Evolutionary conservation across 331 rosid species (phyloP), one percentile per base, ranked within the genome.

Genomic region (Rhamnella rubrinervis): DNA sequence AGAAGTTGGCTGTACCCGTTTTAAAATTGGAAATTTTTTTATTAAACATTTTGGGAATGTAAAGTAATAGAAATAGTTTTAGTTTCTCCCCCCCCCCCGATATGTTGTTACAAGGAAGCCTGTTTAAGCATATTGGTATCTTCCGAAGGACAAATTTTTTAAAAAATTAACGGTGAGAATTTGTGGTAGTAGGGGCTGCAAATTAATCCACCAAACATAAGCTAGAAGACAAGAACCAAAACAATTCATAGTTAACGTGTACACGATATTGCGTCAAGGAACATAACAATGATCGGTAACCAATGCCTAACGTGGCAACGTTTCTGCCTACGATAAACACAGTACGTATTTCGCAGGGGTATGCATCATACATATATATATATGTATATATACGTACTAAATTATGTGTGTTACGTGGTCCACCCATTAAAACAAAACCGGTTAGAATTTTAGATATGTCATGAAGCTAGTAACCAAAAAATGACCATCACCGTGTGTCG

Each of bases 101-200:
- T n/a, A 41, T 13, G 11, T 26, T 10, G 49, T 41, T 8, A 61
- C 16, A 39, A 61, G 6, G 50, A 31, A 13, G 4, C 44, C 12
- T 10, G n/a, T 6, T 14, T 31, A 16, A 20, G 17, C 10, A 2
- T 21, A 13, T 31, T 17, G 9, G 38, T 59, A 15, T 6, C n/a
- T 4, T 59, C 53, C 41, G 55, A 41, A n/a, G 8, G n/a, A 9
- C 52, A 44, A 2, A 7, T 11, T 3, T 31, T 31, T 31, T 7
- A 40, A 7, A 40, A 40, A 40, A 40, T 31, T 20, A 63, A 44
- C 12, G 16, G 67, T 63, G 19, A 41, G 13, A 44, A 9, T 63
- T 44, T 37, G 8, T n/a, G 55, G 67, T 41, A 8, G 67, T 63
- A 20, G 53, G 21, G 50, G 55, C 55, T 44, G 55, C 67, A 41